Base-by-base conservation (phyloP, 2,329 filamentous ascomycete species). In the Xylaria sp. region DNA sequence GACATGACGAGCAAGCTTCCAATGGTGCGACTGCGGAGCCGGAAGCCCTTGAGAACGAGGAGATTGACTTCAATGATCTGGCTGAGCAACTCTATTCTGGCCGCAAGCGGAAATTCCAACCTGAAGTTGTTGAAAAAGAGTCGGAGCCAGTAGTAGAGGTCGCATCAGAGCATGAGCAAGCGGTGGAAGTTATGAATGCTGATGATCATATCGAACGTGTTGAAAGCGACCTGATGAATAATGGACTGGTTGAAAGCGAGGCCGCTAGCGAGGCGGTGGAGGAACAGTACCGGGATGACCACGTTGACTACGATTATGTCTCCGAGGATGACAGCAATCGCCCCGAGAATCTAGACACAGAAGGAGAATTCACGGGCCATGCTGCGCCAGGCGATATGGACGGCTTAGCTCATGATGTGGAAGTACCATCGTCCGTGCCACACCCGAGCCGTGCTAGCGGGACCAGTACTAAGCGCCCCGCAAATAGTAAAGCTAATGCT, bases 1-100 rank as follows among this genome's bases (percentile, higher is more conserved):
- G 58, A 55, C 49, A 31, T 7, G 62, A 56, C 39, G 59, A 59
- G 56, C 39, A 63, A 15, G 48, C 23, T 10, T n/a, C 25, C 4
- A 43, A 12, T n/a, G 41, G 12, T 18, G 20, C 31, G 20, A 33
- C 36, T 18, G 63, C 60, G 25, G 36, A 36, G n/a, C n/a, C 39
- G 39, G 54, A 57, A 39, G 28, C 18, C 18, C 60, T 60, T 15
- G 15, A 15, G 8, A 33, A 65, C 43, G 20, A 43, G 15, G 39
- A 58, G 23, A 68, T 66, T 39, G 67, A 71, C 12, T 74, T 76
- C 10, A 74, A 74, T n/a, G 64, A 73, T 39, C 51, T 76, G 15
- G 75, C 73, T 2, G 68, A 76, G 57, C 72, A 73, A 15, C 66
- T 76, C 43, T 76, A 77, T 59, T 68, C 70, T 3, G 59, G 68